A percentile compares a stretch with the other conserved stretches of the same genome.
Conservation (phyloP, 148 eudicot genomes). For the Salicornia ramosissima region DNA sequence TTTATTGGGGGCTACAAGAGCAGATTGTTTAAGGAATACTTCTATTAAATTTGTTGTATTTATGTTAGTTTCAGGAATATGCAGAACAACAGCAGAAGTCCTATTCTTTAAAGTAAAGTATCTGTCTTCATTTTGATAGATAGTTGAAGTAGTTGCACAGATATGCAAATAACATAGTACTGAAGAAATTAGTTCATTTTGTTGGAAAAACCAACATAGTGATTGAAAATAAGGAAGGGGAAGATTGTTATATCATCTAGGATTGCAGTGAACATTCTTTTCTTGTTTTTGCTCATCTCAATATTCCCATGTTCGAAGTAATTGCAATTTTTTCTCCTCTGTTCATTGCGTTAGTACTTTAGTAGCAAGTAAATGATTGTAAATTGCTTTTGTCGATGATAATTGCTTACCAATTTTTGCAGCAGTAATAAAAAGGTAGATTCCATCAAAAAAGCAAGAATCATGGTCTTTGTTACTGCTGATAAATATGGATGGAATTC, state of each 20-base stretch:
- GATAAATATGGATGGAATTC: not conserved
- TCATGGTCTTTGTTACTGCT: not conserved
- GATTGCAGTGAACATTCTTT: not conserved
- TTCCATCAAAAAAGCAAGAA: not conserved
- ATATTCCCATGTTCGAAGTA: not conserved
- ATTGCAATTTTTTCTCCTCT: not conserved
- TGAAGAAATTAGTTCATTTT: not conserved
- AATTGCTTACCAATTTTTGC: not conserved
- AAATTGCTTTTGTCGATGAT: not conserved
- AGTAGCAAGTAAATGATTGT: not conserved
- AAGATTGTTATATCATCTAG: not conserved
- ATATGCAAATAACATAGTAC: slow-evolving; percentile 1
- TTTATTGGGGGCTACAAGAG: not conserved
- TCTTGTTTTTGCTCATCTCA: not conserved
- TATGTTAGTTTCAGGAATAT: not conserved
- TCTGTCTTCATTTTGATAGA: not conserved
- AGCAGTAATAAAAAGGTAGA: not conserved
- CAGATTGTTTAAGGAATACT: not conserved
- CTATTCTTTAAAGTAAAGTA: not conserved
- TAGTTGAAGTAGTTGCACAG: slow-evolving; percentile 2
- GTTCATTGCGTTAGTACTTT: no score
- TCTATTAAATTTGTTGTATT: not conserved
- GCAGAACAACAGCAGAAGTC: not conserved
- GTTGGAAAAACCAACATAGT: not conserved
- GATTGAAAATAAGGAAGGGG: not conserved